Evolutionary conservation across 257 asterid species (phyloP).

Genomic region (Lithospermum erythrorhizon): DNA sequence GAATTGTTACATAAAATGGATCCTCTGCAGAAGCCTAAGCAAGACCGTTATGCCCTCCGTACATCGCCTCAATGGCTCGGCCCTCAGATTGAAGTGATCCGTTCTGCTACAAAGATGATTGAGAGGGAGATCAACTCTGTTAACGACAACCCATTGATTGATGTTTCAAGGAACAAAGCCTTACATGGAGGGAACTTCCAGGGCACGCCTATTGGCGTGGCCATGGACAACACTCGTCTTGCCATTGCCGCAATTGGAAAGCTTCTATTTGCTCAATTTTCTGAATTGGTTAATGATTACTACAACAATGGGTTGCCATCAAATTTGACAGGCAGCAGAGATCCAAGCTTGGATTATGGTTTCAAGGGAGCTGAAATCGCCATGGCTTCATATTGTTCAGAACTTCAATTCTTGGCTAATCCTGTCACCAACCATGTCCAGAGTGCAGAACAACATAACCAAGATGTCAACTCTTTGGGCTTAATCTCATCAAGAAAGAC

Average conservation of each 20-base stretch:
- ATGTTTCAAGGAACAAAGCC: conserved; percentile 24
- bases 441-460: conserved; percentile 26
- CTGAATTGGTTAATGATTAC: conserved; percentile 21
- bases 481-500: conserved; percentile 21
- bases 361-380: conserved; percentile 26
- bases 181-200: conserved; percentile 26
- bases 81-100: conserved; percentile 20
- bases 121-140: conserved; percentile 24
- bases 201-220: conserved; percentile 25
- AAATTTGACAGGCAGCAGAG: conserved; percentile 16
- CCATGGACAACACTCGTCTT: conserved; percentile 22
- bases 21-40: conserved; percentile 20
- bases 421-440: conserved; percentile 26
- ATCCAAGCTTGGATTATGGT: conserved; percentile 24
- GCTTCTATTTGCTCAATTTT: conserved; percentile 20
- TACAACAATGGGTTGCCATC: conserved; percentile 26
- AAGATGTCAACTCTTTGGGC: conserved; percentile 24
- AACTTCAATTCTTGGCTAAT: conserved; percentile 20
- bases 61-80: conserved; percentile 31
- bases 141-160: conserved; percentile 23
- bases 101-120: conserved; percentile 18
- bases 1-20: conserved; percentile 14
- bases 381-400: conserved; percentile 22
- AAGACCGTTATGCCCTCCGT: conserved; percentile 21
- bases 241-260: conserved; percentile 22